Evolutionary conservation across 306 rosid genomes (phyloP).

Genomic region (Purshia tridentata): DNA sequence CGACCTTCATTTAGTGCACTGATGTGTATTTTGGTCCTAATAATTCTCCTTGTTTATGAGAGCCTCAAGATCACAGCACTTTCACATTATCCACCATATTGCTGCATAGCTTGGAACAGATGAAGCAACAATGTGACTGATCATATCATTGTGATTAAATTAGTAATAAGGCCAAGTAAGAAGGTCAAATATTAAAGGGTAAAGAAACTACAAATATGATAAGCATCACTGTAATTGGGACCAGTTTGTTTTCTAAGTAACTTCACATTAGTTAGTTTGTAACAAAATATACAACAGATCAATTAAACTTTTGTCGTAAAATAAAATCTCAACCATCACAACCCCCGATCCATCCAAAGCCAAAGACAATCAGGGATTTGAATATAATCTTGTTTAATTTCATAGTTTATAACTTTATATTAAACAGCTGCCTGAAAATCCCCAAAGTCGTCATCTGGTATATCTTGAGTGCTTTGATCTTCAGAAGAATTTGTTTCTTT

Average conservation of each 20-base stretch:
- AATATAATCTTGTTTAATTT: slow-evolving; percentile 22
- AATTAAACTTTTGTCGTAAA: slow-evolving; percentile 12
- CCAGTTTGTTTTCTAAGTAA: background rate
- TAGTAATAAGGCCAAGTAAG: too few relatives aligned
- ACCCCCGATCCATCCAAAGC: slow-evolving; percentile 14
- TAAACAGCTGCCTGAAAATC: slow-evolving; percentile 86
- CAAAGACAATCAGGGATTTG: slow-evolving; percentile 6
- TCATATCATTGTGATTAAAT: too few relatives aligned
- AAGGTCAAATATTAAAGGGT: too few relatives aligned
- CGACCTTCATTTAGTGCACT: too few relatives aligned
- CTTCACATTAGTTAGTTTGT: slow-evolving; percentile 23
- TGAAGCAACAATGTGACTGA: too few relatives aligned
- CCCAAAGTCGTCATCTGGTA: slow-evolving; percentile 86
- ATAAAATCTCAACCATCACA: slow-evolving; percentile 30
- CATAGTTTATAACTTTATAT: slow-evolving; percentile 20
- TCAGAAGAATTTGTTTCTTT: slow-evolving; percentile 31
- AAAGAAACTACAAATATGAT: background rate
- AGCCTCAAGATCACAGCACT: too few relatives aligned
- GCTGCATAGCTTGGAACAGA: too few relatives aligned
- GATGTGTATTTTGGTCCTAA: too few relatives aligned
- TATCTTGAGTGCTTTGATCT: slow-evolving; percentile 41
- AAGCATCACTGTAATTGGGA: background rate
- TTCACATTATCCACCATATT: too few relatives aligned
- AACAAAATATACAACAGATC: slow-evolving; percentile 30
- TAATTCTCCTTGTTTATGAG: too few relatives aligned